Evolutionary conservation across 108 stramenopile genomes (phyloP), one percentile per base, ranked within the genome.

Genomic region (Craspedostauros australis): DNA sequence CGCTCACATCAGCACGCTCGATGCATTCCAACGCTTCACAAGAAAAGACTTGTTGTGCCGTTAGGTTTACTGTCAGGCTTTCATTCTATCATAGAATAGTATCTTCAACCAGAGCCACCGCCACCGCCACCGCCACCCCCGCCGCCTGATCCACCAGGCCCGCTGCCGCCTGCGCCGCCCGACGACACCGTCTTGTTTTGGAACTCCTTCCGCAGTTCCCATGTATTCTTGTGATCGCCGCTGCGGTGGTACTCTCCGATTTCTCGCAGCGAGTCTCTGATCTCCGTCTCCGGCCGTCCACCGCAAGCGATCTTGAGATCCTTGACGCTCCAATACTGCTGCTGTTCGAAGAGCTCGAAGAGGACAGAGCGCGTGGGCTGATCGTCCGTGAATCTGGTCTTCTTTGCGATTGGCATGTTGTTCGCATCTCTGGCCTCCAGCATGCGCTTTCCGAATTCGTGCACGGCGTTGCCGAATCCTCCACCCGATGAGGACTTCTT

Each of bases 211-310:
- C 54, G 43, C 33, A 76, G 45, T 30, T 69, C 67, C 74, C 74
- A 76, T 33, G 62, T 76, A 47, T 75, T 83, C 70, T 87, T 91
- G 51, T 83, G 67, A 66, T 88, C 90, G 7, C 90, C 90, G 18
- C 61, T 73, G 30, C 82, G 69, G 62, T 86, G 84, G 68, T 82
- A 91, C 9, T 81, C 77, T 5, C 72, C 83, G 57, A 91, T 84
- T 27, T 91, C 86, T 41, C 64, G 42, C 40, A 91, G 33, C 2
- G 80, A 68, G 23, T 82, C 80, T 38, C 86, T 67, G 38, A 85
- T 74, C 54, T 91, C 89, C 3, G 74, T 66, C 46, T 91, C 89
- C 2, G 76, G 62, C 19, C 79, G 53, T 23, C 78, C 74, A 23
- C 76, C 69, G 22, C 58, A 56, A 0, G 73, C 78, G 5, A 57